These are phyloP conservation scores for Candolleomyces aberdarensis DNA, from an alignment of 768 basidiomycete species.

Conservation along the genomic window DNA sequence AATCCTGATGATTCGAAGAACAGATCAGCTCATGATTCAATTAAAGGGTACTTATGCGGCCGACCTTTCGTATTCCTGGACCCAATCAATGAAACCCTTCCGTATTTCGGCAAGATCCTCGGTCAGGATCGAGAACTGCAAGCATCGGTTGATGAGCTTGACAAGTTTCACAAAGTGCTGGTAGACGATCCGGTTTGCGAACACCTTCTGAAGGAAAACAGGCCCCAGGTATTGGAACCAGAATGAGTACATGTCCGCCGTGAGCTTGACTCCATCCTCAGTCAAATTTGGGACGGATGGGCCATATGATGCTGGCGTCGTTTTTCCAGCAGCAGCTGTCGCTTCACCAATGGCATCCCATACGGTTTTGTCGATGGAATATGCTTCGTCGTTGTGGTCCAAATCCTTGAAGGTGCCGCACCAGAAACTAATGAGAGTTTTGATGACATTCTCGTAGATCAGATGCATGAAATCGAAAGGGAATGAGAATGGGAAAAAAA, in stretches of 20 bases:
- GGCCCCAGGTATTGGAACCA: conserved; percentile 40
- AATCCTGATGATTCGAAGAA: too few species aligned
- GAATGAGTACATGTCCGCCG: conserved; percentile 37
- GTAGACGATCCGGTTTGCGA: conserved; percentile 32
- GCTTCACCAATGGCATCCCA: conserved; percentile 40
- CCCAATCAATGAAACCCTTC: conserved; percentile 33
- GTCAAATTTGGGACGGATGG: conserved; percentile 26
- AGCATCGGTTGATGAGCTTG: conserved; percentile 29
- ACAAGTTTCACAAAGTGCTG: conserved; percentile 40
- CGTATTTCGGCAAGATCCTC: conserved; percentile 23
- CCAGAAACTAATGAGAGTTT: conserved; percentile 38
- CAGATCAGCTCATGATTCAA: too few species aligned
- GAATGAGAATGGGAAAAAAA: conserved; percentile 36
- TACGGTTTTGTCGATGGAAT: conserved; percentile 23
- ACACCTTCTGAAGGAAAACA: conserved; percentile 30
- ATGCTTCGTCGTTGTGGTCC: conserved; percentile 26
- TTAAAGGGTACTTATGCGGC: too few species aligned
- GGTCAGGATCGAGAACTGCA: conserved; percentile 31
- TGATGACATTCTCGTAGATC: conserved; percentile 40
- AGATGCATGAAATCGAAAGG: conserved; percentile 52
- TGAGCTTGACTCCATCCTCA: conserved; percentile 7
- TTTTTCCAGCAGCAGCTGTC: conserved; percentile 26
- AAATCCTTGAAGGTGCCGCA: conserved; percentile 29
- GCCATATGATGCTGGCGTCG: conserved; percentile 38
- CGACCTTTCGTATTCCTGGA: conserved; percentile 34